Base-by-base conservation (phyloP, 306 rosid genomes). In the Canavalia gladiata region DNA sequence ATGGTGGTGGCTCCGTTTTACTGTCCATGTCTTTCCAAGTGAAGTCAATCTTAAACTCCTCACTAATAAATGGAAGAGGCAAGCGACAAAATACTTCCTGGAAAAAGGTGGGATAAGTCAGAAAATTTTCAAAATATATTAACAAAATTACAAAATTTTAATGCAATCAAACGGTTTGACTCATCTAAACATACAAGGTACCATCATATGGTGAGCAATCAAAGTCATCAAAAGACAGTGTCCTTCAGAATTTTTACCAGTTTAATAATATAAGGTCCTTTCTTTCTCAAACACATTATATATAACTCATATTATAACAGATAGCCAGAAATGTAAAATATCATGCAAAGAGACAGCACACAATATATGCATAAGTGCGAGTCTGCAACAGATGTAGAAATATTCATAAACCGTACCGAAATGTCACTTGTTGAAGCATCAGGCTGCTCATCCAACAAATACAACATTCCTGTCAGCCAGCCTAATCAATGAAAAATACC, bases 401-500 rank as follows among this genome's bases (percentile, higher is more conserved):
- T 25, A 79, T 25, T 75, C 56, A 34, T 52, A 76, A 83, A 82
- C 58, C 94, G 75, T 72, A 95, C 99, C 97, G 87, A 84, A 68
- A 90, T 84, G 81, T 85, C 82, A 84, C 89, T 88, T 58, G 89
- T 84, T 49, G 90, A 84, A 84, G 59, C 91, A 77, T 90, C 97
- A 74, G 86, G 92, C 97, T 93, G 99, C 90, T 82, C 88, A 90
- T 88, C 92, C 89, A 90, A 93, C 97, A 91, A 90, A 91, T 71
- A 91, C 74, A 90, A 88, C 87, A 95, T 86, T 85, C 92, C 92
- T 91, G 98, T 90, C 93, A 95, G 90, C 98, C 89, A 92, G 94
- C 90, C 97, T 89, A 90, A 91, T 88, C 92, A 89, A 89, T 88
- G 87, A 89, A 89, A 89, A 87, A 83, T 90, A 82, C 76, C 85